Percentiles rank a stretch among this genome's conserved stretches.
Evolutionary conservation across 75 land plant species (phyloP).

Genomic region (Picea sitchensis): DNA sequence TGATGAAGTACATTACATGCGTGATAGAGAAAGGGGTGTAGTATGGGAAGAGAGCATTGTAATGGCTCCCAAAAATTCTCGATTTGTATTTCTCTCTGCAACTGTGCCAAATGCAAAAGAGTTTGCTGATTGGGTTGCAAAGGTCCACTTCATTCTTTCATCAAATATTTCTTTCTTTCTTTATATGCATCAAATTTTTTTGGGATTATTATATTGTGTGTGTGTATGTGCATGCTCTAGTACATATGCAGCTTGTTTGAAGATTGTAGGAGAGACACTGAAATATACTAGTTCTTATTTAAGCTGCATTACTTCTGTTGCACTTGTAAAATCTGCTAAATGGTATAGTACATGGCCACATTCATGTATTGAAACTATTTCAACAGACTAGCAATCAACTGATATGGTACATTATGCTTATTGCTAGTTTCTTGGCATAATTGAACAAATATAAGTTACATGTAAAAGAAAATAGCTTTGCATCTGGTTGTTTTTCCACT

Average conservation of each 20-base stretch:
- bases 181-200: neutral
- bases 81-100: constrained; percentile 97
- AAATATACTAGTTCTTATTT: neutral
- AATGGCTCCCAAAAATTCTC: constrained; percentile 96
- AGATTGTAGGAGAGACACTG: neutral
- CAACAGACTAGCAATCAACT: neutral
- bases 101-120: constrained; percentile 99
- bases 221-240: too few relatives aligned
- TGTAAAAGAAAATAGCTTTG: neutral
- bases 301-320: neutral
- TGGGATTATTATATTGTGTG: neutral
- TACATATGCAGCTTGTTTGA: neutral
- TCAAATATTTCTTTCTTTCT: neutral
- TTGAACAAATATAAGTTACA: neutral
- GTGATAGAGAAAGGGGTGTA: constrained; percentile 96
- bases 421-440: neutral
- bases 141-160: constrained; percentile 42
- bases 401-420: neutral
- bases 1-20: constrained; percentile 99
- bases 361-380: neutral
- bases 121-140: constrained; percentile 99
- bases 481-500: constrained; percentile 9
- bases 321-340: neutral
- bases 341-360: too few relatives aligned
- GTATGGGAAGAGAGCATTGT: constrained; percentile 99